Evolutionary conservation across 352 stramenopile species (phyloP), one percentile per base, ranked within the genome.

Genomic region (Phytophthora colocasiae): DNA sequence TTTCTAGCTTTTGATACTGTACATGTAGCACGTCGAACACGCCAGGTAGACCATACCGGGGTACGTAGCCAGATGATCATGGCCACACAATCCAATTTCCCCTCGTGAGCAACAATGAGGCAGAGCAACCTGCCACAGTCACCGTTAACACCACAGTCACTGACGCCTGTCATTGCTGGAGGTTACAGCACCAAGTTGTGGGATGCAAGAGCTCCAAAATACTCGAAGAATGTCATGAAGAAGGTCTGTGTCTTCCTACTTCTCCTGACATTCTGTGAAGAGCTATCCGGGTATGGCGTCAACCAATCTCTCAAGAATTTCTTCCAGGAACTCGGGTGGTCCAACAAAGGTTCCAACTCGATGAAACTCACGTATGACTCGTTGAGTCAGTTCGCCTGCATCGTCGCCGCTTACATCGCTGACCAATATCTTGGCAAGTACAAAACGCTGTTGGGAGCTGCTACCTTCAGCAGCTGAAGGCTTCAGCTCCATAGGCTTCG

Each of bases 311-410:
- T 88, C 36, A 83, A 83, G 54, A 88, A 90, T 58, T 90, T 90
- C 39, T 87, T 90, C 54, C 61, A 80, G 58, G 75, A 65, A n/a
- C 63, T 92, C 9, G 77, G 76, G 39, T 92, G 80, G 81, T 77
- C 69, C 36, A 86, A 75, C 65, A 63, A 76, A 44, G 81, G 81
- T 15, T 87, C 77, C n/a, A 75, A 78, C 32, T 80, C 62, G 31
- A 83, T 92, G 79, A 90, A 90, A 62, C 78, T 72, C 22, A 88
- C 81, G 10, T 90, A 80, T 64, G 83, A 83, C 36, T 90, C 81
- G n/a, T 64, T 91, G 19, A 85, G 71, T 17, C 85, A 91, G 69
- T 73, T 91, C 54, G 64, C 76, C 10, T 81, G 77, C 36, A 68
- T 91, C 36, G 66, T 85, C 1, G 83, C 78, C 15, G 80, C 67